Evolutionary conservation across 495 filamentous ascomycete species (phyloP), one percentile per base, ranked within the genome.

Genomic region (Penicillium paradoxum): DNA sequence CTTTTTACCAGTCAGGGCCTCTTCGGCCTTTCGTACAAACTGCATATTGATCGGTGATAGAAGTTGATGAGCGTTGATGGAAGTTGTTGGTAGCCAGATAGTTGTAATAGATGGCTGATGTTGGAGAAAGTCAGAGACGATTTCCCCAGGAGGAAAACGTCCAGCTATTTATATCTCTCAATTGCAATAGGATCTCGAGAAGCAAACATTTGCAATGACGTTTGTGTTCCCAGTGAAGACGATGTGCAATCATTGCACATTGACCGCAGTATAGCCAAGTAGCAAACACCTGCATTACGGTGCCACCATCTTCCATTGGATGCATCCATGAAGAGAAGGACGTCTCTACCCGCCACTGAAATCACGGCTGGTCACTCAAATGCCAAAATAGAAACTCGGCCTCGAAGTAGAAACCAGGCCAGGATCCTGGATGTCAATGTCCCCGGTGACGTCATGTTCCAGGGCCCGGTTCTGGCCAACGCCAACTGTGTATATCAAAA

Each of bases 1-100:
- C 37, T 50, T 42, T 30, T 55, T 49, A 34, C 51, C 51, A 19
- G 51, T 51, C 15, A 54, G 2, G 47, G 36, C 40, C 19, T 54
- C 56, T 54, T 58, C 56, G 17, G 41, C 56, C 29, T 54, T 58
- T 4, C 34, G 34, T 13, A 54, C 15, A 18, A 55, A 38, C 22
- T 53, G 33, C 56, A 58, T 58, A 6, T 21, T 46, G 34, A 17
- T 19, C 11, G 30, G 8, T 21, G 17, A 8, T 46, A 8, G 14
- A 43, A 21, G 29, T 24, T 10, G 25, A 15, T 41, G 6, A 8
- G 36, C n/a, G 29, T 24, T 10, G 25, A 15, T 41, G 6, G 10
- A 39, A 19, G 24, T 22, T 18, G 18, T 14, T 14, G 29, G 8
- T 14, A 21, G 11, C 24, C 3, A 27, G 9, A 2, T 32, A 32